Evolutionary conservation across 2,329 filamentous ascomycete genomes (phyloP), one percentile per base, ranked within the genome.

Genomic region (Calycina herbarum): DNA sequence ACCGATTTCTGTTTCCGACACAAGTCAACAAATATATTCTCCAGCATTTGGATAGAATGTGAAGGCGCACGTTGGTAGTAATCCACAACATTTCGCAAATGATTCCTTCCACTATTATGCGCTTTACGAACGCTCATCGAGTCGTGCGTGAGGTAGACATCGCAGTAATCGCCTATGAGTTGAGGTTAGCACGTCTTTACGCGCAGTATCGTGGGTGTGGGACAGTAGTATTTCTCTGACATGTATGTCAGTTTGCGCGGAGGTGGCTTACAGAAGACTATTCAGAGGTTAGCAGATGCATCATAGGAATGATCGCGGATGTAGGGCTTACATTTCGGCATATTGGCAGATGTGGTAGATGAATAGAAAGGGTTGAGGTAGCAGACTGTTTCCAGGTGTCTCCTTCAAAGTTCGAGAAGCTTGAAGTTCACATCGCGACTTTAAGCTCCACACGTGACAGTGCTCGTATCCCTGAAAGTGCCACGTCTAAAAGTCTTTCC

Each of bases 121-220:
- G 95, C 95, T 83, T 98, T 98, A 75, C 95, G 94, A 80, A 99
- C 95, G 81, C 93, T 97, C 94, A 98, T 98, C 57, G 93, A 97
- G 85, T 99, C 95, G 86, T 99, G 95, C 72, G 95, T 99, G 74
- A 99, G 91, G 86, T 99, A 99, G 79, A 99, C 95, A 90, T 99
- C 95, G 86, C 95, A 99, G 81, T 99, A 99, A 80, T 99, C 95
- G 85, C 94, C 80, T 84, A 68, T 27, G 24, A 8, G 42, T 24
- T 38, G 42, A 51, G 67, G 65, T 72, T 61, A 73, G 70, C 69
- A 66, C 27, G 20, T 42, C 5, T 42, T 59, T 65, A 59, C 57
- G 64, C 38, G 58, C 57, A 33, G 29, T 62, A 54, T 54, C 8
- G 48, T 54, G 20, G 48, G 20, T 54, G 48, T 54, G 48, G 48